A percentile compares a stretch with the other conserved stretches of the same genome.
Evolutionary conservation across 257 asterid genomes (phyloP).

Genomic region (Leptodermis oblonga): DNA sequence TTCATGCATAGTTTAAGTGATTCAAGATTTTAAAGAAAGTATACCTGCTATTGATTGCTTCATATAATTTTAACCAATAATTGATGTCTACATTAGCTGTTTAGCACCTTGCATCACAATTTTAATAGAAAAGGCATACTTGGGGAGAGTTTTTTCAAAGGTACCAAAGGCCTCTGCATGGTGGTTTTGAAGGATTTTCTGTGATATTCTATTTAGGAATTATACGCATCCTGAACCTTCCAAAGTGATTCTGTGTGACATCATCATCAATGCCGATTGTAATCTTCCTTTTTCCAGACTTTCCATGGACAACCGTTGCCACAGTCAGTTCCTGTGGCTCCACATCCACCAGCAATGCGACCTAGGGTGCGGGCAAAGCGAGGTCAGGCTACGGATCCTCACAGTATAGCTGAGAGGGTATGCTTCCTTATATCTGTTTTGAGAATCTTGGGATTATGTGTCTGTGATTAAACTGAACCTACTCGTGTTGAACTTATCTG

Average conservation of each 20-base stretch:
- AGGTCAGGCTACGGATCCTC: conserved; percentile 99
- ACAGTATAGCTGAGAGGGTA: conserved; percentile 99
- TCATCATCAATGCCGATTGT: neutral
- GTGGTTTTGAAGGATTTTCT: neutral
- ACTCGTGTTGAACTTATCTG: neutral
- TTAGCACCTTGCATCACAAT: neutral
- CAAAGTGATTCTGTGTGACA: conserved; percentile 5
- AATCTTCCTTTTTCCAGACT: conserved; percentile 41
- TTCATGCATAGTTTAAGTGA: neutral
- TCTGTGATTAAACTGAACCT: conserved; percentile 3
- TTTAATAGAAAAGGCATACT: neutral
- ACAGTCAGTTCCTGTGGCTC: conserved; percentile 50
- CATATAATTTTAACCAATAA: neutral
- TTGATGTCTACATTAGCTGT: neutral
- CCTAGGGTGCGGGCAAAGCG: conserved; percentile 99
- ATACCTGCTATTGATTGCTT: neutral
- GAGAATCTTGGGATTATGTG: neutral
- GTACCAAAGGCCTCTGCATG: neutral
- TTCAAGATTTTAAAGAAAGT: neutral
- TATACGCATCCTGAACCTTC: neutral
- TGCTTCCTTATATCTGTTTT: neutral
- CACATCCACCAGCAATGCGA: conserved; percentile 80
- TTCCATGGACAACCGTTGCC: conserved; percentile 77
- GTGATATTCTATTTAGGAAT: neutral
- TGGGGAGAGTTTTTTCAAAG: neutral